Conservation (phyloP, 441 rosid species). For the Raphanus hybrid region DNA sequence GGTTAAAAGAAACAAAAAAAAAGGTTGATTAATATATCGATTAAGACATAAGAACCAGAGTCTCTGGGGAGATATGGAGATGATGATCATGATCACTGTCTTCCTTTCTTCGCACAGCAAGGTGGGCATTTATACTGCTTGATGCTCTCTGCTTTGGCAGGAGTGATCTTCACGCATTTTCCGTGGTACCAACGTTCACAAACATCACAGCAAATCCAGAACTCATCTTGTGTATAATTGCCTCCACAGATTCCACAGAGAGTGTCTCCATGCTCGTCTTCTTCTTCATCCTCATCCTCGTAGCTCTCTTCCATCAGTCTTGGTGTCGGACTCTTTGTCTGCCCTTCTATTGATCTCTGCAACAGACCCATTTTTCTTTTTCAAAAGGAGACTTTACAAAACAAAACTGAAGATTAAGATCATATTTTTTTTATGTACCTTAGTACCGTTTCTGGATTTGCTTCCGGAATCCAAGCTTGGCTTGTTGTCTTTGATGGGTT, state of each 20-base stretch:
- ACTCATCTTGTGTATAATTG: constrained; percentile 59
- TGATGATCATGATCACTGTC: constrained; percentile 47
- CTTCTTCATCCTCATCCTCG: constrained; percentile 53
- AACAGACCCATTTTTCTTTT: background rate
- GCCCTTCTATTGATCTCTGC: constrained; percentile 73
- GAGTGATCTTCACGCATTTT: constrained; percentile 66
- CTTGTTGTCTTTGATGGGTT: constrained; percentile 82
- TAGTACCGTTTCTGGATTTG: constrained; percentile 70
- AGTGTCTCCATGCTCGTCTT: constrained; percentile 64
- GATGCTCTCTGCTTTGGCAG: constrained; percentile 63
- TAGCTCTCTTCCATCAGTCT: constrained; percentile 54
- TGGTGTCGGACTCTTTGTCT: constrained; percentile 51
- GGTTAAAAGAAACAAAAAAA: constrained; percentile 2
- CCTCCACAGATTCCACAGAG: constrained; percentile 64
- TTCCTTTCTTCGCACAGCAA: constrained; percentile 65
- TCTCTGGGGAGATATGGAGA: background rate
- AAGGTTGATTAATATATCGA: constrained; percentile 29
- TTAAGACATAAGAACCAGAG: constrained; percentile 39
- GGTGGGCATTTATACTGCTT: constrained; percentile 70
- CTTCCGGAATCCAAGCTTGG: constrained; percentile 80
- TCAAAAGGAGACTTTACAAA: background rate
- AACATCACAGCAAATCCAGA: constrained; percentile 66
- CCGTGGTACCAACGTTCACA: constrained; percentile 75
- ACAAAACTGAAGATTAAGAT: background rate
- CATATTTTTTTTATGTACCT: constrained; percentile 44